Conservation (phyloP, 2,329 filamentous ascomycete species). For the Alternaria brassicicola region DNA sequence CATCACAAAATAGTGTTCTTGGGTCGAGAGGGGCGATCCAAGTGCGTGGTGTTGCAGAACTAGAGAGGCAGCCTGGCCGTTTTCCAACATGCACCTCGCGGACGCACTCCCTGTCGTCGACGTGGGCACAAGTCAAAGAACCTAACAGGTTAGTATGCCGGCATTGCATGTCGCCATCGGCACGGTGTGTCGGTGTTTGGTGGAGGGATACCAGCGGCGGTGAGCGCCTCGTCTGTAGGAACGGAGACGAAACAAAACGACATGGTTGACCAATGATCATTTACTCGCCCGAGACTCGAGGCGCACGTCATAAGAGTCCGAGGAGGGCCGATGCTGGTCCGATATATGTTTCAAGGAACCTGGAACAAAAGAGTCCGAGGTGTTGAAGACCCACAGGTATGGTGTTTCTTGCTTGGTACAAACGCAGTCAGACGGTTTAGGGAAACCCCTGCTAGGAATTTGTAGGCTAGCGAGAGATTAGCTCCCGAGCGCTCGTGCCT, state of each 20-base stretch:
- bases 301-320: slow-evolving; percentile 3
- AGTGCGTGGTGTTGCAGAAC: slow-evolving; percentile 8
- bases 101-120: neutral
- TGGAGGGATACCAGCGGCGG: slow-evolving; percentile 12
- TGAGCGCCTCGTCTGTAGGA: slow-evolving; percentile 17
- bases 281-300: neutral
- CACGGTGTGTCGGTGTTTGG: slow-evolving; percentile 3
- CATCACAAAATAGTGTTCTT: neutral
- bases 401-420: slow-evolving; percentile 6
- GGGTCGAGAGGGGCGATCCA: slow-evolving; percentile 6
- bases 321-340: slow-evolving; percentile 4
- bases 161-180: slow-evolving; percentile 4
- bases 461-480: slow-evolving; percentile 12
- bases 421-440: slow-evolving; percentile 5
- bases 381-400: slow-evolving; percentile 3
- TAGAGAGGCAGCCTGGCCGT: slow-evolving; percentile 2
- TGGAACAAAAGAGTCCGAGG: slow-evolving; percentile 4
- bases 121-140: slow-evolving; percentile 1
- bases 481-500: slow-evolving; percentile 13
- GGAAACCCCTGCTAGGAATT: slow-evolving; percentile 11
- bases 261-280: slow-evolving; percentile 5
- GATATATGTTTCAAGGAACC: slow-evolving; percentile 6
- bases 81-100: slow-evolving; percentile 12
- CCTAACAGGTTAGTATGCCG: neutral
- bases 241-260: slow-evolving; percentile 3